Base-by-base conservation (phyloP, 352 stramenopile genomes). In the Globisporangium solare region DNA sequence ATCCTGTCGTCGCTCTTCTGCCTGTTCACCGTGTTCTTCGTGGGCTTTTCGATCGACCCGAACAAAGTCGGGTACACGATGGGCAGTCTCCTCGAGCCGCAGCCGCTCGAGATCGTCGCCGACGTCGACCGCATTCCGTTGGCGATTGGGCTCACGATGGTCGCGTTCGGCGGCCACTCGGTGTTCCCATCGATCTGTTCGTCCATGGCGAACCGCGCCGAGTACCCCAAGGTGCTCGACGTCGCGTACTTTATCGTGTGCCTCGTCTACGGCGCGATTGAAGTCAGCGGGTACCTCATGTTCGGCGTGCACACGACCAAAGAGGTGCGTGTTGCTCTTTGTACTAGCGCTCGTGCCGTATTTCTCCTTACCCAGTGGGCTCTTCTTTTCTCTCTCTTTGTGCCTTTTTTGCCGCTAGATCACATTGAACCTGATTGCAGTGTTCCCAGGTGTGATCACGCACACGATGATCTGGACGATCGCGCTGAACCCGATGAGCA, bases 111-210 rank as follows among this genome's bases (percentile, higher is more conserved):
- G 35, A 46, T 83, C n/a, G 60, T 94, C 45, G 80, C 75, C 10
- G 77, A 89, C 54, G 35, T 52, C 22, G 79, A 93, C 17, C 77
- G 79, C 10, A 86, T 92, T 41, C 80, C 85, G 32, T 64, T 93
- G 10, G 65, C 79, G 17, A 95, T 95, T 62, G 86, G 86, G 3
- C 73, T 95, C 13, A 89, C 81, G 3, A 93, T 94, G 79, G 86
- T 95, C 32, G 84, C 84, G 37, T 95, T 95, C 39, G 86, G 83
- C 13, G 86, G 86, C 32, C 86, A 95, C 70, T 92, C 84, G 24
- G 82, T 92, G 32, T 94, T 95, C 63, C 86, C 83, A n/a, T 90
- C 80, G n/a, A 95, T 95, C 54, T 94, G 88, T 61, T 86, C 76
- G 66, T 93, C 86, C 43, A 82, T 95, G 69, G 61, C 67, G 6